These are phyloP conservation scores for Medicago arabica DNA, from an alignment of 306 rosid genomes.

Conservation along the genomic window DNA sequence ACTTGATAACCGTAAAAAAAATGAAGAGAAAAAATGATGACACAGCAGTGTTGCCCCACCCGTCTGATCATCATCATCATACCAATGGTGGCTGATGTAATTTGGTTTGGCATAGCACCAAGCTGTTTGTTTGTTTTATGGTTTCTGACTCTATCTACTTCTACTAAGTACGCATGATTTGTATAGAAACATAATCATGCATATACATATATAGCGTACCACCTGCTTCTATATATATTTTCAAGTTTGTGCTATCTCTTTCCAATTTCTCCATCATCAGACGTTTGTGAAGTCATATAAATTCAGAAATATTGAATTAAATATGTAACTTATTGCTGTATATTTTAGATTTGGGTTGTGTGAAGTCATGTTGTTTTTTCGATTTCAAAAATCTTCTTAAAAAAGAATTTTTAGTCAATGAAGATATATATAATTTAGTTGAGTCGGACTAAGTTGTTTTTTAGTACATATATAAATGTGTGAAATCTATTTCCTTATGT, in stretches of 20 bases:
- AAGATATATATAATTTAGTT: too few species aligned
- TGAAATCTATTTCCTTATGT: too few species aligned
- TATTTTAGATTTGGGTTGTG: neutral
- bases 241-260: constrained; percentile 29
- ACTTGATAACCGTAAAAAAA: constrained; percentile 45
- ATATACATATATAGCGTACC: constrained; percentile 4
- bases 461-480: too few species aligned
- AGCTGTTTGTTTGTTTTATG: constrained; percentile 38
- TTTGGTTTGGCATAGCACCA: constrained; percentile 40
- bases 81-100: constrained; percentile 45
- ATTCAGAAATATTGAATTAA: constrained; percentile 13
- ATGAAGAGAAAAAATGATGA: constrained; percentile 47
- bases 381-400: too few species aligned
- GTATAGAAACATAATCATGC: neutral
- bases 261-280: constrained; percentile 7
- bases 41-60: constrained; percentile 49
- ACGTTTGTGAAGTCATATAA: constrained; percentile 8
- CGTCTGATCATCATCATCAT: constrained; percentile 48
- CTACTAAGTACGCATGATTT: constrained; percentile 29
- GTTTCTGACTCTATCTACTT: constrained; percentile 16
- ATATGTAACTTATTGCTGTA: neutral
- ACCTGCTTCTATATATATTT: constrained; percentile 13
- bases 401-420: too few species aligned
- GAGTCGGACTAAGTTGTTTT: too few species aligned
- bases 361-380: too few species aligned